Conservation (phyloP, 768 basidiomycete species). For the Thelephora ganbajun region DNA sequence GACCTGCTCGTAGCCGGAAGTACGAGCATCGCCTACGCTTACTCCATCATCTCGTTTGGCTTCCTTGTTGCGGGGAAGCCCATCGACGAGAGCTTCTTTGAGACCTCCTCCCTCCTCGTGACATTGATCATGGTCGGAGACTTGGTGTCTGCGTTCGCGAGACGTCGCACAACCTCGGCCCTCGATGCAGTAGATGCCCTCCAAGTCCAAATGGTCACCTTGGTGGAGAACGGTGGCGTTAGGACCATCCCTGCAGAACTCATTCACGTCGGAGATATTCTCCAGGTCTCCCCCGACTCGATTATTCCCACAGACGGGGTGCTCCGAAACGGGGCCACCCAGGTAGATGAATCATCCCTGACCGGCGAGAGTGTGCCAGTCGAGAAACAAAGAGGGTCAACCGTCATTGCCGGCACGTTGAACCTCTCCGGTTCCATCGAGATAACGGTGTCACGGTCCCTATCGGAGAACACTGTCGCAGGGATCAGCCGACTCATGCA, state of each 20-base stretch:
- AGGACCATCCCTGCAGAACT: conserved; percentile 16
- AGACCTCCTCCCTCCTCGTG: conserved; percentile 27
- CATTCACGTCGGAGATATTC: conserved; percentile 21
- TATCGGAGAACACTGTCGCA: conserved; percentile 27
- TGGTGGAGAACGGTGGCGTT: conserved; percentile 15
- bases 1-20: conserved; percentile 25
- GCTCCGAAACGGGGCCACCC: conserved; percentile 20
- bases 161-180: conserved; percentile 19
- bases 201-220: conserved; percentile 18
- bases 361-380: conserved; percentile 28
- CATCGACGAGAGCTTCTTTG: conserved; percentile 24
- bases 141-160: conserved; percentile 22
- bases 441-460: conserved; percentile 21
- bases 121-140: conserved; percentile 28
- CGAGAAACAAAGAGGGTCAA: conserved; percentile 18
- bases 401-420: conserved; percentile 25
- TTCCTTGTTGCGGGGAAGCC: conserved; percentile 18
- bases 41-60: conserved; percentile 25
- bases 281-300: conserved; percentile 21
- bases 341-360: conserved; percentile 28
- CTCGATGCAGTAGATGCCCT: conserved; percentile 20
- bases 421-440: conserved; percentile 21
- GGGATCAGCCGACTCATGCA: conserved; percentile 22
- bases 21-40: conserved; percentile 25
- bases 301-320: conserved; percentile 26